phyloP scores from a whole-genome alignment of 2,329 filamentous ascomycete genomes.

The Bertia moriformis region DNA sequence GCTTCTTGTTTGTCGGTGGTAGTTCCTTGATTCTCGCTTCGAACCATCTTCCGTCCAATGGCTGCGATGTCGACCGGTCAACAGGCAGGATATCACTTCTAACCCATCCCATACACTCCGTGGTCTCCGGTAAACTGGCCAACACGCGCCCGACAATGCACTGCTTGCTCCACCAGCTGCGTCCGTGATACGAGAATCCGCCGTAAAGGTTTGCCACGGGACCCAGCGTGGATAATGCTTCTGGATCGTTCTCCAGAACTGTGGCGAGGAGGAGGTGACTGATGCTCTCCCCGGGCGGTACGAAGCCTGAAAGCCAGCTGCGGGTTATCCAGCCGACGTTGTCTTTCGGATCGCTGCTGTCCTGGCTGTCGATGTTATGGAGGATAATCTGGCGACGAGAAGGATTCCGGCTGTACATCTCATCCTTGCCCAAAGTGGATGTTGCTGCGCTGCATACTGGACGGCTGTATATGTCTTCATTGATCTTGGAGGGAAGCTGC shows the following conservation, averaged over 20 bases:
- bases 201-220: constrained; percentile 34
- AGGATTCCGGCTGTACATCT: background rate
- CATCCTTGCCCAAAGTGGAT: background rate
- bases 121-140: constrained; percentile 18
- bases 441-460: background rate
- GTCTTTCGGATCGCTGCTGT: constrained; percentile 2
- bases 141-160: constrained; percentile 37
- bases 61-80: background rate
- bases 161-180: constrained; percentile 40
- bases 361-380: background rate
- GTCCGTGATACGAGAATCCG: constrained; percentile 31
- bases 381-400: background rate
- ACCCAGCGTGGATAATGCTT: constrained; percentile 29
- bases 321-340: constrained; percentile 36
- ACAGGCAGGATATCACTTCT: background rate
- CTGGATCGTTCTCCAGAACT: constrained; percentile 35
- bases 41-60: background rate
- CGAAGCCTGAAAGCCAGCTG: constrained; percentile 35
- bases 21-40: background rate
- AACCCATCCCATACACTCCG: background rate
- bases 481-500: constrained; percentile 12
- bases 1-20: background rate
- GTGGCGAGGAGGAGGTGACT: constrained; percentile 38
- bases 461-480: background rate
- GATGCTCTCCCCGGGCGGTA: constrained; percentile 35